Conservation (phyloP, 2,329 filamentous ascomycete species). For the Xylogone sp. region DNA sequence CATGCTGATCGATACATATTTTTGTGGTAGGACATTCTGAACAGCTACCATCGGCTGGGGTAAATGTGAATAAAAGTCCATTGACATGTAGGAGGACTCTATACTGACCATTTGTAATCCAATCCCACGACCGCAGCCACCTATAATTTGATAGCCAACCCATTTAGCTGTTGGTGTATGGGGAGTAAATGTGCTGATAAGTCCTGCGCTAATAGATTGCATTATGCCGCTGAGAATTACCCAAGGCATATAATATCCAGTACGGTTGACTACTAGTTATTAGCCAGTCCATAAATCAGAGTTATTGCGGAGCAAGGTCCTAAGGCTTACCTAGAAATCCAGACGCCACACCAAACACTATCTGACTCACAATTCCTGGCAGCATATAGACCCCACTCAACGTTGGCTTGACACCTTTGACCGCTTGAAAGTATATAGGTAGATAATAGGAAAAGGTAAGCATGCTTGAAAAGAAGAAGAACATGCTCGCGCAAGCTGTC, state of each 20-base stretch:
- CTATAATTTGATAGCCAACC: constrained; percentile 24
- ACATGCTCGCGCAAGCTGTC: constrained; percentile 10
- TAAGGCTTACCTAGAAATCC: constrained; percentile 13
- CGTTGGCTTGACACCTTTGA: constrained; percentile 32
- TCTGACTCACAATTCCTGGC: constrained; percentile 31
- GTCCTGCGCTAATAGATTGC: constrained; percentile 26
- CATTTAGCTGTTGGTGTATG: constrained; percentile 13
- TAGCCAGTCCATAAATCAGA: not conserved
- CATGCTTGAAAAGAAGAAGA: constrained; percentile 12
- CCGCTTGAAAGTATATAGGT: constrained; percentile 46
- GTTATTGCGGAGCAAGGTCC: not conserved
- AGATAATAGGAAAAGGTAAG: constrained; percentile 37
- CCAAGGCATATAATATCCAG: constrained; percentile 31
- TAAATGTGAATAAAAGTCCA: not conserved
- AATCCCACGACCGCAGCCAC: constrained; percentile 18
- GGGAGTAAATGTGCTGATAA: constrained; percentile 27
- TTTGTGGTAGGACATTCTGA: constrained; percentile 25
- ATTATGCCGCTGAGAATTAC: constrained; percentile 26
- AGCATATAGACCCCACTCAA: constrained; percentile 35
- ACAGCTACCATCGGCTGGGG: constrained; percentile 27
- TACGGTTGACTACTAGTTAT: not conserved
- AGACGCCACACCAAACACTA: constrained; percentile 14
- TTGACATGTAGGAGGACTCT: not conserved
- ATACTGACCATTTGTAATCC: constrained; percentile 19
- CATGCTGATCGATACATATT: constrained; percentile 28